Conservation (phyloP, 805 yeast genomes). For the Metschnikowia corniflorae region DNA sequence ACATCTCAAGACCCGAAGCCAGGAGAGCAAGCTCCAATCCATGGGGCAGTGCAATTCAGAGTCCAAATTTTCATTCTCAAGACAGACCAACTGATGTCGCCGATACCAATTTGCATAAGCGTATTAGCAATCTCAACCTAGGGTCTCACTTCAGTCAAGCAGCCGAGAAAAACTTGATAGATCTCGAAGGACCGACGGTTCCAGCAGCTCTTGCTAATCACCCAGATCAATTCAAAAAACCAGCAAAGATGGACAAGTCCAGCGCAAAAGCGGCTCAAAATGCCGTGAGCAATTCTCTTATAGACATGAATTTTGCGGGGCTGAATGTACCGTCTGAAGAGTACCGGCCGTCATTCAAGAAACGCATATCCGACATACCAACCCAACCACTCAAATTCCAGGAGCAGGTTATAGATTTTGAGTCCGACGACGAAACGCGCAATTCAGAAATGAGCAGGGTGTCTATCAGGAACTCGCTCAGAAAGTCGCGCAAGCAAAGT, state of each 20-base stretch:
- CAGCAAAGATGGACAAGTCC: background rate
- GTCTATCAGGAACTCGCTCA: constrained; percentile 38
- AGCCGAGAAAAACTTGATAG: constrained; percentile 5
- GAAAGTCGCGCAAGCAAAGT: constrained; percentile 26
- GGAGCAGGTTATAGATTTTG: constrained; percentile 45
- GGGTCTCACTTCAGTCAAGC: background rate
- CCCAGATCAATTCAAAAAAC: background rate
- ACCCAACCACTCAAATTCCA: constrained; percentile 32
- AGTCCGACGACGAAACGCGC: constrained; percentile 42
- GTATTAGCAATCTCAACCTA: constrained; percentile 7
- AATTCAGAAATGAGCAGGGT: constrained; percentile 37
- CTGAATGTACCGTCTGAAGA: constrained; percentile 6
- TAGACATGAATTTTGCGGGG: constrained; percentile 24
- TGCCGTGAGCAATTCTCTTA: constrained; percentile 4
- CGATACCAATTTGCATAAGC: constrained; percentile 6
- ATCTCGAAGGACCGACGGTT: constrained; percentile 2
- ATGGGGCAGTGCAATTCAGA: constrained; percentile 14
- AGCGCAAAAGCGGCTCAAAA: constrained; percentile 1
- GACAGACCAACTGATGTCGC: background rate
- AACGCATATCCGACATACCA: constrained; percentile 27
- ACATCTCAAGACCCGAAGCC: constrained; percentile 4
- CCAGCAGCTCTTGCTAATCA: background rate
- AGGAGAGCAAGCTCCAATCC: constrained; percentile 15
- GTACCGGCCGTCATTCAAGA: constrained; percentile 30
- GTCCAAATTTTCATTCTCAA: constrained; percentile 1